A percentile compares a stretch with the other conserved stretches of the same genome.
These are phyloP conservation scores for Hirsutella thompsonii DNA, from an alignment of 2,329 filamentous ascomycete species.

Conservation along the genomic window DNA sequence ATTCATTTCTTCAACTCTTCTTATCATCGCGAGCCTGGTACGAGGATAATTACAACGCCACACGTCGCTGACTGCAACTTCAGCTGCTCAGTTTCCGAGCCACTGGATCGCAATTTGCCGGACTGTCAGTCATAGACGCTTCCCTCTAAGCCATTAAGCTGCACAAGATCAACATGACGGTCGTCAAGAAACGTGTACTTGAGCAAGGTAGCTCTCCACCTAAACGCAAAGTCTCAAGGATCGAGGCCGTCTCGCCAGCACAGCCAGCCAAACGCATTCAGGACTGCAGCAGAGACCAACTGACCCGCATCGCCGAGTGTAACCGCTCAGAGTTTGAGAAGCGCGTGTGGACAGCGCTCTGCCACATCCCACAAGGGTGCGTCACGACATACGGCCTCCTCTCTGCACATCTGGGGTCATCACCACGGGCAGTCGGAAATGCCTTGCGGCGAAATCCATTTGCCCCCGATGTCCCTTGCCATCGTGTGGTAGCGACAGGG, in stretches of 20 bases:
- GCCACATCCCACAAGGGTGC: slow-evolving; percentile 61
- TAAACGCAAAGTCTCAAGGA: too few relatives aligned
- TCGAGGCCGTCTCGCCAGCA: neutral
- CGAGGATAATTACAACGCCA: too few relatives aligned
- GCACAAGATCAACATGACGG: neutral
- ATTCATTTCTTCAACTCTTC: too few relatives aligned
- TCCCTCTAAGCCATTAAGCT: too few relatives aligned
- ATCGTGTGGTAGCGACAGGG: slow-evolving; percentile 64
- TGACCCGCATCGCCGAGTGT: slow-evolving; percentile 30
- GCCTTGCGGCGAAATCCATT: slow-evolving; percentile 71
- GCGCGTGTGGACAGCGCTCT: slow-evolving; percentile 56
- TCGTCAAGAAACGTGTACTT: too few relatives aligned
- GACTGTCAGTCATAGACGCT: too few relatives aligned
- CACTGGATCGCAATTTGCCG: too few relatives aligned
- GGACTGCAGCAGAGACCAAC: slow-evolving; percentile 23
- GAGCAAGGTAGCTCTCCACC: too few relatives aligned
- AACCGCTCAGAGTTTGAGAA: slow-evolving; percentile 42
- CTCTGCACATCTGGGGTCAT: slow-evolving; percentile 53
- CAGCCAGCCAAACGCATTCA: neutral
- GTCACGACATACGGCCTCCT: slow-evolving; percentile 71
- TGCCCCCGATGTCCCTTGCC: slow-evolving; percentile 69
- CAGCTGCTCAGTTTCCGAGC: too few relatives aligned
- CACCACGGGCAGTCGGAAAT: slow-evolving; percentile 65
- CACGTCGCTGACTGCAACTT: too few relatives aligned
- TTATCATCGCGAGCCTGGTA: too few relatives aligned